These are phyloP conservation scores for Phialophora verrucosa DNA, from an alignment of 2,329 filamentous ascomycete genomes.

Conservation along the genomic window DNA sequence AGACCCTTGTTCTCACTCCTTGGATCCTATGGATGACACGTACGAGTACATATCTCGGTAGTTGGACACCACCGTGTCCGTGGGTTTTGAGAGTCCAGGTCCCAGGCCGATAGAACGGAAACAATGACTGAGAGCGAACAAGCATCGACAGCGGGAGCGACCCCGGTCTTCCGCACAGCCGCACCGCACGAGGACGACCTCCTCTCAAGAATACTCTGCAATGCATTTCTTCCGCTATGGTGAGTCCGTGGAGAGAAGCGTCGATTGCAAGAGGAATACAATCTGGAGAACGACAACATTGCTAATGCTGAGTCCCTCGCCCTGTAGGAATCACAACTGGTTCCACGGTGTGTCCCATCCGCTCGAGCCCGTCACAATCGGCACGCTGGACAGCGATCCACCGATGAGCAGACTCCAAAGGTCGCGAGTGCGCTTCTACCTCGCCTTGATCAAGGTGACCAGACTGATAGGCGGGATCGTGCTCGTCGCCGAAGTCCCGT, in stretches of 20 bases:
- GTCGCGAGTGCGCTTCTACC: constrained; percentile 29
- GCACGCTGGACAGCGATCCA: constrained; percentile 11
- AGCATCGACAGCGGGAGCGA: neutral
- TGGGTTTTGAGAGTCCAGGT: neutral
- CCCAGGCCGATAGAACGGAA: neutral
- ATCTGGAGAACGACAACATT: neutral
- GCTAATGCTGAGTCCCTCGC: neutral
- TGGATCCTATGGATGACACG: neutral
- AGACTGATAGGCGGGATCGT: constrained; percentile 24
- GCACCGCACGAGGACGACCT: constrained; percentile 26
- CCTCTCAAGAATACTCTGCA: constrained; percentile 31
- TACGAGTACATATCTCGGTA: no score
- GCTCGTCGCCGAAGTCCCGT: constrained; percentile 22
- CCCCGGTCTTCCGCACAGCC: constrained; percentile 20
- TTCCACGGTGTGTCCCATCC: constrained; percentile 26
- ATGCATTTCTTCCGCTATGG: constrained; percentile 34
- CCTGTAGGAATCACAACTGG: constrained; percentile 34
- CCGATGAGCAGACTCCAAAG: constrained; percentile 26
- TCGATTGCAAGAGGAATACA: no score
- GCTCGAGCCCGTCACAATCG: constrained; percentile 25
- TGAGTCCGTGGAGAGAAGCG: constrained; percentile 1
- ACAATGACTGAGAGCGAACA: neutral
- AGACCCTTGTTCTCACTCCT: neutral
- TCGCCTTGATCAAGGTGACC: constrained; percentile 23
- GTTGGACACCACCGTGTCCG: neutral